These are phyloP conservation scores for Stipa capillata DNA, from an alignment of 176 grass and related monocot genomes.

Conservation along the genomic window DNA sequence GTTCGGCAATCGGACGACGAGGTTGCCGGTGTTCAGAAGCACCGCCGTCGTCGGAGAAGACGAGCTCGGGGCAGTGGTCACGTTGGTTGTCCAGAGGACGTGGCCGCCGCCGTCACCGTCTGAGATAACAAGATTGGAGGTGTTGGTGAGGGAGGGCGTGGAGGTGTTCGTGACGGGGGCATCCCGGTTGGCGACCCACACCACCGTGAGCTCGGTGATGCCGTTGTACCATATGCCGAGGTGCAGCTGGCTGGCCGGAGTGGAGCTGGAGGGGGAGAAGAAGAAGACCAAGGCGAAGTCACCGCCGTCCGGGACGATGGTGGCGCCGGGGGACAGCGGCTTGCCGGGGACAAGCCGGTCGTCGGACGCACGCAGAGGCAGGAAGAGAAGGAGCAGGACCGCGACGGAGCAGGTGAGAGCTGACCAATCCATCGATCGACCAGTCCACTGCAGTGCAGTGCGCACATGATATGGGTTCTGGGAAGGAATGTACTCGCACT, in stretches of 20 bases:
- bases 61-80: not conserved
- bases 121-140: not conserved
- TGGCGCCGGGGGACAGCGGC: not conserved
- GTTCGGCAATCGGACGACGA: not conserved
- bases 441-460: too few species aligned
- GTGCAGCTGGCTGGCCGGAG: not conserved
- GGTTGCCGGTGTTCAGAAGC: slow-evolving; percentile 15
- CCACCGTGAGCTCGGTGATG: not conserved
- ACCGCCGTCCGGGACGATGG: not conserved
- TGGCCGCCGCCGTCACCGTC: not conserved
- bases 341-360: not conserved
- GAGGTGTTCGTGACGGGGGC: not conserved
- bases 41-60: not conserved
- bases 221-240: not conserved
- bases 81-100: not conserved
- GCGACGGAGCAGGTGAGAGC: not conserved
- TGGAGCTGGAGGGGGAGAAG: not conserved
- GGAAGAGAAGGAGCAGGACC: not conserved
- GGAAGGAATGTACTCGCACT: too few species aligned
- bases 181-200: not conserved
- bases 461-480: too few species aligned
- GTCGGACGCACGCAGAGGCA: not conserved
- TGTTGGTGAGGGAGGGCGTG: not conserved
- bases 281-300: not conserved
- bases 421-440: not conserved